Evolutionary conservation across 352 stramenopile species (phyloP).

Genomic region (Globisporangium echinulatum): DNA sequence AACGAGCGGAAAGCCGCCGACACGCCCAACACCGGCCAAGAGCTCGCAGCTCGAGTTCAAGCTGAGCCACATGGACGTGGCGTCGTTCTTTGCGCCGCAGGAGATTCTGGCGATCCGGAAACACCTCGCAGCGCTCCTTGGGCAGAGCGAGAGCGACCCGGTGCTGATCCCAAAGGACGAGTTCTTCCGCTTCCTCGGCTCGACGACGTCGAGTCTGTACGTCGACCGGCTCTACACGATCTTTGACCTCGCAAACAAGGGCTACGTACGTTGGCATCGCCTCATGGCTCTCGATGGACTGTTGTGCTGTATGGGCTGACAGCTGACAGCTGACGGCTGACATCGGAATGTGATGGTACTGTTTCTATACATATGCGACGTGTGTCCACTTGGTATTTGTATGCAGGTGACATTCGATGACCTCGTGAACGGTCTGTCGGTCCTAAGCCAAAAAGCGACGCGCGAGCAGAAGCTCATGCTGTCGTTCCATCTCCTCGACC

Average conservation of each 20-base stretch:
- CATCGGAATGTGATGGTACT: slow-evolving; percentile 1
- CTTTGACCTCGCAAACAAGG: slow-evolving; percentile 77
- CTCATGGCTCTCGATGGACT: background rate
- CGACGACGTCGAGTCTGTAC: slow-evolving; percentile 68
- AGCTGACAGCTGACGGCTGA: background rate
- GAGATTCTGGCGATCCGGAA: slow-evolving; percentile 79
- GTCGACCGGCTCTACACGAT: slow-evolving; percentile 83
- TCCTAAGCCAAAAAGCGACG: slow-evolving; percentile 81
- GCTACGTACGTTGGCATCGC: slow-evolving; percentile 30
- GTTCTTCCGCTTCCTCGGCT: slow-evolving; percentile 81
- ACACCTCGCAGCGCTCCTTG: slow-evolving; percentile 59
- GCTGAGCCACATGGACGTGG: slow-evolving; percentile 64
- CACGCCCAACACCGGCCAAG: slow-evolving; percentile 11
- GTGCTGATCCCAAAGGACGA: slow-evolving; percentile 82
- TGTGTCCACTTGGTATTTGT: background rate
- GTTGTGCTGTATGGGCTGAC: background rate
- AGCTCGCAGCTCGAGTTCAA: slow-evolving; percentile 61
- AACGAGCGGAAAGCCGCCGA: slow-evolving; percentile 9
- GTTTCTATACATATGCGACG: too few species aligned
- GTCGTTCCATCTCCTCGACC: slow-evolving; percentile 81
- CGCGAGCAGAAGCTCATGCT: slow-evolving; percentile 84
- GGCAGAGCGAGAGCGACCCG: slow-evolving; percentile 57
- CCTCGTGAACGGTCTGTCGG: slow-evolving; percentile 69
- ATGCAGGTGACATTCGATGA: slow-evolving; percentile 76
- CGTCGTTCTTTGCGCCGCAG: slow-evolving; percentile 61